Evolutionary conservation across 495 filamentous ascomycete genomes (phyloP), one percentile per base, ranked within the genome.

Genomic region (Penicillium angulare): DNA sequence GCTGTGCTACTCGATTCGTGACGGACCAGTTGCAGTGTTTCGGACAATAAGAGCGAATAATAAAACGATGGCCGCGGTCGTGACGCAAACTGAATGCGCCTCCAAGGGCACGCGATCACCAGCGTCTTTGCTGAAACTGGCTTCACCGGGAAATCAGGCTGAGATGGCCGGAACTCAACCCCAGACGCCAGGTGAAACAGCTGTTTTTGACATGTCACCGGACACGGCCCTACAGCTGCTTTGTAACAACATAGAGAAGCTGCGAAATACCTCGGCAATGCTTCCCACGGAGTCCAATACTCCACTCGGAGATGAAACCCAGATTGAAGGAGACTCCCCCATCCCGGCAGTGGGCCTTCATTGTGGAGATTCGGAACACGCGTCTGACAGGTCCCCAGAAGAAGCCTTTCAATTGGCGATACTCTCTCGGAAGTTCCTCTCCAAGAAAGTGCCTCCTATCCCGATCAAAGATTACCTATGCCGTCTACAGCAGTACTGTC

Each of bases 371-470:
- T 8, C 36, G 3, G 43, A 50, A 20, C 50, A 53, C 10, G 16
- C 27, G 12, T 10, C 23, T 13, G 39, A 43, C 39, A 47, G 33
- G 22, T 36, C 44, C 29, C 43, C 43, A 10, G 54, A 49, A 34
- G 62, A 65, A 20, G 41, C 59, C 0, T 47, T 65, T 15, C 59
- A 65, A 34, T 36, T 65, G 33, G 53, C 53, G 8, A 53, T 90
- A 47, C 85, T 97, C 43, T 87, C 87, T 9, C 83, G 89, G 23
- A 90, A 93, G 50, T 98, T 98, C 70, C 92, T 92, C 67, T 92
- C 88, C 18, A 95, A 93, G 61, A 79, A 83, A 29, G 82, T 87
- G 1, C 93, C 93, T 8, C 80, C 83, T 2, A 89, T 97, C 45
- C 73, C 86, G 8, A 73, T 97, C 38, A 83, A 86, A 56, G 87